Conservation (phyloP, 2,329 filamentous ascomycete species). For the Penicillium rolfsii region DNA sequence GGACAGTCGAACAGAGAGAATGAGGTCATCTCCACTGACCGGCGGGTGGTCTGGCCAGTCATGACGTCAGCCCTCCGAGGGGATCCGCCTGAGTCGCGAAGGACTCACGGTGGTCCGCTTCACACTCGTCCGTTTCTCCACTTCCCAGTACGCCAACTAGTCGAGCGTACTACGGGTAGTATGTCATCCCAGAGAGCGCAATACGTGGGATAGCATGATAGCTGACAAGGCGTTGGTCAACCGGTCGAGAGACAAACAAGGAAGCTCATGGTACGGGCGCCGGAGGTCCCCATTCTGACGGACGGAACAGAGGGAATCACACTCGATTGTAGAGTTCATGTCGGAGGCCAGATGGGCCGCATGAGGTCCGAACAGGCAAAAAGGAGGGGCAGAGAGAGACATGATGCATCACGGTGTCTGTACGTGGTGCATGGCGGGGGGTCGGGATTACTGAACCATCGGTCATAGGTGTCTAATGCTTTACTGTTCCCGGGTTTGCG, state of each 20-base stretch:
- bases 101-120: too few species aligned
- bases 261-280: not conserved
- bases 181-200: not conserved
- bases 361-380: not conserved
- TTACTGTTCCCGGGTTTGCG: not conserved
- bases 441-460: not conserved
- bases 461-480: not conserved
- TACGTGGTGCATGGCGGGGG: not conserved
- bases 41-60: constrained; percentile 5
- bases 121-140: not conserved
- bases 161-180: not conserved
- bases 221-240: not conserved
- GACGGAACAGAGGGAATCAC: constrained; percentile 4
- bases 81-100: not conserved
- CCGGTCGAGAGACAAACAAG: not conserved
- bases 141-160: not conserved
- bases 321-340: not conserved
- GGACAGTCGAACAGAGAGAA: not conserved
- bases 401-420: not conserved
- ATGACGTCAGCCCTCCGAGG: constrained; percentile 27
- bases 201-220: not conserved
- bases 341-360: constrained; percentile 15
- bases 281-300: not conserved
- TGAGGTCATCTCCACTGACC: not conserved
- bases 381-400: not conserved